Evolutionary conservation across 2,329 filamentous ascomycete genomes (phyloP), one percentile per base, ranked within the genome.

Genomic region (Fusarium sp.): DNA sequence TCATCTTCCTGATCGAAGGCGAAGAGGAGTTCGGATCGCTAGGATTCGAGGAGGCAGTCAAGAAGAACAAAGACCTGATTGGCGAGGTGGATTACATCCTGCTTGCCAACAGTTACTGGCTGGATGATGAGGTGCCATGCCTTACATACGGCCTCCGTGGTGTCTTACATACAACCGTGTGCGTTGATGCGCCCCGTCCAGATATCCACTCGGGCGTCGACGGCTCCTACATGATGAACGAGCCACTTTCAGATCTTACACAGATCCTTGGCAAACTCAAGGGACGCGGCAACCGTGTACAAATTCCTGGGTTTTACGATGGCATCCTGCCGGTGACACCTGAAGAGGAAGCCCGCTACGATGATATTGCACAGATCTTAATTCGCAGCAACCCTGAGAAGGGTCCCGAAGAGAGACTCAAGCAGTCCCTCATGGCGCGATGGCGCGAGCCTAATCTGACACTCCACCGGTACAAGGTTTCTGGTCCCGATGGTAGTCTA

Each of bases 191-290:
- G 58, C 88, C 89, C 51, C 89, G 92, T 66, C 94, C 94, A 0
- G 96, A 99, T 78, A 86, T 97, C 3, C 96, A 99, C 79, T 97
- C 93, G 64, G 96, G 96, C 73, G 95, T 99, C n/a, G 95, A 98
- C 74, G 96, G 96, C 39, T 97, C 94, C 63, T 89, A 92, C 65
- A 87, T 96, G 80, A 88, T 96, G 62, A 93, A 97, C 62, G 96
- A 99, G 76, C 93, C 95, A 1, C 83, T 98, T 10, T 97, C 96
- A 40, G 96, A 99, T 77, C 84, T 99, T 2, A 94, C 96, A 4
- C 86, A 92, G 66, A 83, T 98, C 2, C 84, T 99, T 7, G 88
- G 92, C 2, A 94, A 89, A 52, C 84, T 99, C 39, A 96, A 96
- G 55, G 93, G 93, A 0, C 86, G 86, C 1, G 89, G 91, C 47